Percentiles rank a stretch among this genome's conserved stretches.
Conservation (phyloP, 805 yeast species). For the Cyberlindnera mycetangii region DNA sequence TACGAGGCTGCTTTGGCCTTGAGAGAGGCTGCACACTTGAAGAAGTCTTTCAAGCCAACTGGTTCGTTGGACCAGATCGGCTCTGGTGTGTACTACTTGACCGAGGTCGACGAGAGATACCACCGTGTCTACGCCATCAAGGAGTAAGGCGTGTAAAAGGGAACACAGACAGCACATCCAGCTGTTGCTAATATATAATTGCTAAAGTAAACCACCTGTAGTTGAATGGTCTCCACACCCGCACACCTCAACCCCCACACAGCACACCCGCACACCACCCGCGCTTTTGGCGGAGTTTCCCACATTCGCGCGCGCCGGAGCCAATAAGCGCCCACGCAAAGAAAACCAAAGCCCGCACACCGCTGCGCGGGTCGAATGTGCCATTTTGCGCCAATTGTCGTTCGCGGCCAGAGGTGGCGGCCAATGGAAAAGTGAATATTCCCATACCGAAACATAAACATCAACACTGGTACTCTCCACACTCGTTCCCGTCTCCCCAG, state of each 20-base stretch:
- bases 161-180: not conserved
- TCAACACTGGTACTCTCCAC: not conserved
- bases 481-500: not conserved
- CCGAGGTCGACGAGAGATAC: slow-evolving; percentile 80
- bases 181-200: no score
- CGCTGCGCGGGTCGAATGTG: not conserved
- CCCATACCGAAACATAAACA: no score
- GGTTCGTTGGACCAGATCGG: slow-evolving; percentile 74
- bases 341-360: not conserved
- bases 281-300: no score
- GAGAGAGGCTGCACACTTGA: slow-evolving; percentile 87
- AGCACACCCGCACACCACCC: no score
- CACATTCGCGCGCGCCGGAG: not conserved
- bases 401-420: not conserved
- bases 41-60: slow-evolving; percentile 73
- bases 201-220: no score
- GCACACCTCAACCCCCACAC: no score
- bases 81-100: slow-evolving; percentile 79
- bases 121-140: slow-evolving; percentile 78
- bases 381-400: not conserved
- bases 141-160: slow-evolving; percentile 37
- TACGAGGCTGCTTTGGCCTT: slow-evolving; percentile 78
- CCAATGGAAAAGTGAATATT: not conserved
- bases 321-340: not conserved
- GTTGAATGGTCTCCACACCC: no score